Percentiles rank a stretch among this genome's conserved stretches.
phyloP scores from a whole-genome alignment of 1,284 basidiomycete species.

The Ganoderma sp. region DNA sequence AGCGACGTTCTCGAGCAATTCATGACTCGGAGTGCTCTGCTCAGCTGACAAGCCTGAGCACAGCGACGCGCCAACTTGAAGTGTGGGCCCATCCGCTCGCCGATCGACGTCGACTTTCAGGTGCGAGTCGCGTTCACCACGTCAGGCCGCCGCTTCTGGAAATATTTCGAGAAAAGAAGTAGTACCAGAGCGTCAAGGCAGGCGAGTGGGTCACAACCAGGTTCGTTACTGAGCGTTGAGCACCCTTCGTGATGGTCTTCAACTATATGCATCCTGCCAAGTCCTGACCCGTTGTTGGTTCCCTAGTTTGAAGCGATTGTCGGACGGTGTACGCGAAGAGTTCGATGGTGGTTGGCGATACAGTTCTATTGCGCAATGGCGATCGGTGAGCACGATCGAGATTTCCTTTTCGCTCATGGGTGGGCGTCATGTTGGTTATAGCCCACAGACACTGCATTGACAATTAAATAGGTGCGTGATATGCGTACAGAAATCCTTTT shows the following conservation, averaged over 20 bases:
- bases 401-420: background rate
- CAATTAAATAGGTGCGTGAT: background rate
- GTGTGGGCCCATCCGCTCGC: slow-evolving; percentile 90
- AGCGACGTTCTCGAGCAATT: slow-evolving; percentile 75
- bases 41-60: slow-evolving; percentile 69
- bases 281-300: too few relatives aligned
- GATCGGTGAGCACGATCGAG: background rate
- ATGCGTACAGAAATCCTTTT: background rate
- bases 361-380: background rate
- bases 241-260: background rate
- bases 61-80: slow-evolving; percentile 76
- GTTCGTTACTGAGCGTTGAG: slow-evolving; percentile 70
- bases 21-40: slow-evolving; percentile 78
- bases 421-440: background rate
- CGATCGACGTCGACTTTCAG: slow-evolving; percentile 97
- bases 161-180: slow-evolving; percentile 95
- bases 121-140: slow-evolving; percentile 70
- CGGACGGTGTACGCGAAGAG: background rate
- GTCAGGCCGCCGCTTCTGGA: slow-evolving; percentile 60
- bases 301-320: slow-evolving; percentile 4
- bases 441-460: background rate
- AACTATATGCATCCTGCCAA: background rate
- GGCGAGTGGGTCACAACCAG: slow-evolving; percentile 84
- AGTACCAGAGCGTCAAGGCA: slow-evolving; percentile 94
- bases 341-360: background rate